Evolutionary conservation across 2,329 filamentous ascomycete genomes (phyloP).

Genomic region (Exutisphaerella laricina): DNA sequence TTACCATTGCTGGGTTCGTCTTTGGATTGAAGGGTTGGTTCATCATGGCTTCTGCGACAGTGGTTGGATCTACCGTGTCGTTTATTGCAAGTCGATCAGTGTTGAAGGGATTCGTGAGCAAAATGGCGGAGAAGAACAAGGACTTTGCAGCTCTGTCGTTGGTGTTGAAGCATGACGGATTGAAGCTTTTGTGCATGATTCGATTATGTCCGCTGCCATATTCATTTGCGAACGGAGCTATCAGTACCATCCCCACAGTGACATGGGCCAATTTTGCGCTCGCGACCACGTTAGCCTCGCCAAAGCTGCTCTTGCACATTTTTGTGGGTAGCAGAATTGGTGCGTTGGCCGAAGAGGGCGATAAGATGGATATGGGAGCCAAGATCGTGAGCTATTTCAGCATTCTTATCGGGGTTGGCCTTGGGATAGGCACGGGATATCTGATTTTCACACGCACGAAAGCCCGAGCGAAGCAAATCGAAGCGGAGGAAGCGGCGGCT

Average conservation of each 20-base stretch:
- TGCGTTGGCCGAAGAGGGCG: constrained; percentile 72
- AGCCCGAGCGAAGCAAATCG: constrained; percentile 45
- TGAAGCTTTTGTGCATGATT: constrained; percentile 86
- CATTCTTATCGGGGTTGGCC: constrained; percentile 64
- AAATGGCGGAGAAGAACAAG: constrained; percentile 73
- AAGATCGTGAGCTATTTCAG: constrained; percentile 78
- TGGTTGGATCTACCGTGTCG: constrained; percentile 69
- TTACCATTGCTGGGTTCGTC: constrained; percentile 64
- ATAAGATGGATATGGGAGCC: constrained; percentile 72
- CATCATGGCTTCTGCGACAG: constrained; percentile 70
- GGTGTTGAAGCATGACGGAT: constrained; percentile 81
- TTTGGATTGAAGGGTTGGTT: constrained; percentile 78
- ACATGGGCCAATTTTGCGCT: constrained; percentile 67
- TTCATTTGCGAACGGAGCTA: constrained; percentile 85
- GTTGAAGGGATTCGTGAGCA: constrained; percentile 70
- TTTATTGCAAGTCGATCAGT: constrained; percentile 78
- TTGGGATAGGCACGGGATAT: constrained; percentile 72
- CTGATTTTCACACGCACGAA: constrained; percentile 69
- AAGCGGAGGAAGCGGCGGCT: constrained; percentile 42
- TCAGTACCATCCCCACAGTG: constrained; percentile 89
- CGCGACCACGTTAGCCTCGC: constrained; percentile 74
- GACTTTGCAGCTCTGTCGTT: constrained; percentile 84
- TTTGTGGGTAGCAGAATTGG: constrained; percentile 86
- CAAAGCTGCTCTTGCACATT: constrained; percentile 85
- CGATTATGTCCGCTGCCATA: constrained; percentile 89